Evolutionary conservation across 1,284 basidiomycete genomes (phyloP), one percentile per base, ranked within the genome.

Genomic region (Austropuccinia psidii): DNA sequence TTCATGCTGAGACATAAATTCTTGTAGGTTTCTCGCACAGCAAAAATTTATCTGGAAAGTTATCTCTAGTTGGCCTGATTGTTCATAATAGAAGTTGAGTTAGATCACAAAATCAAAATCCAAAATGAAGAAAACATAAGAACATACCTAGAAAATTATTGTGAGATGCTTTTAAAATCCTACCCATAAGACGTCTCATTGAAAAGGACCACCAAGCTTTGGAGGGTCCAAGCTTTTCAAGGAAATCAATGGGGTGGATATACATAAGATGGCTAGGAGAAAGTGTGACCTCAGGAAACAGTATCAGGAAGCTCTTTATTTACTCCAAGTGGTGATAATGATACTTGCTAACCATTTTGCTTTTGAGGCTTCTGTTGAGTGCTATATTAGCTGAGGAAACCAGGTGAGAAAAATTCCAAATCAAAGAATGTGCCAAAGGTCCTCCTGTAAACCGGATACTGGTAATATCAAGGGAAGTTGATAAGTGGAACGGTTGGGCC

Each of bases 381-480:
- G 60, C n/a, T 24, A 62, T 3, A 29, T 41, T 62, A 1, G 45
- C 60, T 4, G 31, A 45, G 19, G 60, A 43, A 15, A 62, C 60
- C 4, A 62, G 35, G 19, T 62, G 60, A 43, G 37, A 24, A 24
- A 62, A 62, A 45, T 70, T 70, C 3, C 21, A 15, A 13, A 70
- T 33, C 0, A 70, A 43, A 4, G 67, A 58, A 19, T 35, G 33
- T 21, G 19, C 35, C 49, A 17, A 8, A 4, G 35, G 31, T 27
- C 50, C 33, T 8, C 35, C 52, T 31, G 47, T n/a, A 15, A 35
- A 43, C 65, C 65, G 55, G 24, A 54, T 27, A 67, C 52, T 17
- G 66, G 66, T 4, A 68, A 39, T 24, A 57, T 57, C 8, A 68
- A 29, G 3, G 66, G 66, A 1, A 68, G 64, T 19, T 69, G 52